Base-by-base conservation (phyloP, 2,329 filamentous ascomycete genomes). In the Epichloe amarillans region DNA sequence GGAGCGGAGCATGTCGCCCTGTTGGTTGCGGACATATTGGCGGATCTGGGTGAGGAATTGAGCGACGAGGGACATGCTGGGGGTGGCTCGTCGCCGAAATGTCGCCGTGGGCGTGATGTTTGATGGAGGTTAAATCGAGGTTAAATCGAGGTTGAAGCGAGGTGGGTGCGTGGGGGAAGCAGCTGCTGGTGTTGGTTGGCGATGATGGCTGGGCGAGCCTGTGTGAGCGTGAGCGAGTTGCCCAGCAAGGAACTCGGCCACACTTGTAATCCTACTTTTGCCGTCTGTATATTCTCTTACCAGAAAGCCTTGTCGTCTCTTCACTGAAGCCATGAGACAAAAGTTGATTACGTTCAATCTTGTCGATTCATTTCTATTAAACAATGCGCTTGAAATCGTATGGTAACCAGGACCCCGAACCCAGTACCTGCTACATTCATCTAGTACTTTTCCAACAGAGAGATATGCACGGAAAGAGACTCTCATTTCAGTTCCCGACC, bases 31-130 rank as follows among this genome's bases (percentile, higher is more conserved):
- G 46, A 90, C 73, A 52, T 66, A 62, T 43, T 62, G 57, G 49
- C 78, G 76, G 50, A 91, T 76, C 50, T 79, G 77, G 11, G 69
- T 66, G 49, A 91, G 76, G 63, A 90, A 93, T 56, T 84, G 73
- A 56, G 80, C 72, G 21, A 86, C 69, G 42, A 85, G 75, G 38
- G 82, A 73, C 68, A 86, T 87, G 57, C 50, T 40, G 47, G 30
- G 23, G 33, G 11, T n/a, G 14, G 30, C 30, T n/a, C 43, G 33
- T 42, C 36, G 38, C 38, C 37, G 59, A 52, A 52, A 48, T 49
- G 47, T 26, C 37, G 21, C 8, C 49, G 45, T 30, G 43, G 17
- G 11, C 49, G 23, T 15, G 50, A n/a, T n/a, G 26, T 14, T 40
- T 37, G 30, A 21, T 37, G 19, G 15, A n/a, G n/a, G 26, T n/a